Conservation (phyloP, 352 stramenopile genomes). For the Phytophthora palmivora region DNA sequence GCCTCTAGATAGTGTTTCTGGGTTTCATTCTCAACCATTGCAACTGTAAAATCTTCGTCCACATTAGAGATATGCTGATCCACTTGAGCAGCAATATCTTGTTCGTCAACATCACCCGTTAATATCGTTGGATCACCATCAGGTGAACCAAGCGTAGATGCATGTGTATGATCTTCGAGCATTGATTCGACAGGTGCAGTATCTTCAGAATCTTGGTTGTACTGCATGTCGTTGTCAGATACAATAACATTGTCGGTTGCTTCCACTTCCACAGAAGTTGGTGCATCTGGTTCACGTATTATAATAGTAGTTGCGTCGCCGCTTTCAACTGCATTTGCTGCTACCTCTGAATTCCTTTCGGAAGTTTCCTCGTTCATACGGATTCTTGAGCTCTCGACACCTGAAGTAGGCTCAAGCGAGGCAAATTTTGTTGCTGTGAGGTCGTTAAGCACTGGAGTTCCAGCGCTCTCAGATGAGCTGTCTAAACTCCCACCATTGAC, state of each 20-base stretch:
- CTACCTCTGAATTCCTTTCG: neutral
- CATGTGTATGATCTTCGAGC: neutral
- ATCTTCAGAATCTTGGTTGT: neutral
- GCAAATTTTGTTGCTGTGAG: neutral
- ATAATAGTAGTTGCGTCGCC: neutral
- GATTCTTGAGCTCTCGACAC: neutral
- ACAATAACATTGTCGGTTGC: neutral
- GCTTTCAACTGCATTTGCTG: neutral
- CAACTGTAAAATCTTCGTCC: neutral
- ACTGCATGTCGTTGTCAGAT: too few relatives aligned
- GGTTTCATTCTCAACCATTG: neutral
- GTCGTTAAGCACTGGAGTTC: neutral
- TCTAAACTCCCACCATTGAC: neutral
- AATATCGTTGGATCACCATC: neutral
- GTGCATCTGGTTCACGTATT: neutral
- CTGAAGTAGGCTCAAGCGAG: neutral
- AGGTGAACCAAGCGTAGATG: neutral
- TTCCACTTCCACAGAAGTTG: neutral
- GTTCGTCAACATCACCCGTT: neutral
- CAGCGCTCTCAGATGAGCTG: too few relatives aligned
- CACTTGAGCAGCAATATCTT: neutral
- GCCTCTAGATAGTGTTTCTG: neutral
- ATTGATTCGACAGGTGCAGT: neutral
- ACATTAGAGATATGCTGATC: conserved; percentile 1
- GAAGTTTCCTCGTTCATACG: neutral